Evolutionary conservation across 805 yeast genomes (phyloP).

Genomic region (Suhomyces vadensis): DNA sequence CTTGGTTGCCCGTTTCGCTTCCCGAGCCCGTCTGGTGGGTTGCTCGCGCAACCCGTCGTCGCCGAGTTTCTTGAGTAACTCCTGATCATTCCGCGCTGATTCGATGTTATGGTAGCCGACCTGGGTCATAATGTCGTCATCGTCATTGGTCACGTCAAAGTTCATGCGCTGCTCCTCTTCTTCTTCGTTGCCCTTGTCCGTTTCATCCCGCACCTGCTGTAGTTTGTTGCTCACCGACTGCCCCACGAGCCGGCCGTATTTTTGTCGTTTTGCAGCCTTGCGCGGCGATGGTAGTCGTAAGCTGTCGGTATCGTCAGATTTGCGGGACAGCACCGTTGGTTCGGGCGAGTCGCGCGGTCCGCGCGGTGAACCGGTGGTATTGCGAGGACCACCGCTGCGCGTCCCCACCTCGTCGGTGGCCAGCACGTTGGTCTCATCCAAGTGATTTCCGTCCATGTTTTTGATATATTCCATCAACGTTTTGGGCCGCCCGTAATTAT

Average conservation of each 20-base stretch:
- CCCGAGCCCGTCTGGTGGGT: conserved; percentile 8
- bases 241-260: conserved; percentile 51
- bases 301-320: conserved; percentile 4
- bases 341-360: neutral
- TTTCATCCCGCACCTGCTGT: conserved; percentile 1
- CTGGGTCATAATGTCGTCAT: conserved; percentile 21
- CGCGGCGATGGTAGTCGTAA: conserved; percentile 54
- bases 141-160: conserved; percentile 21
- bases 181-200: conserved; percentile 2
- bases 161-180: conserved; percentile 8
- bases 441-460: conserved; percentile 9
- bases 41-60: conserved; percentile 11
- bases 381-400: neutral
- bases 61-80: conserved; percentile 19
- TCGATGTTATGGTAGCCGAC: conserved; percentile 25
- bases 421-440: conserved; percentile 1
- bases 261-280: conserved; percentile 40
- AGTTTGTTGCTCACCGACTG: conserved; percentile 7
- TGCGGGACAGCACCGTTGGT: neutral
- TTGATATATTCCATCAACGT: conserved; percentile 22
- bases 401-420: neutral
- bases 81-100: conserved; percentile 19
- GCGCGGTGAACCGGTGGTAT: neutral
- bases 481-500: conserved; percentile 22
- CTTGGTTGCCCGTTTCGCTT: conserved; percentile 8